Evolutionary conservation across 768 basidiomycete species (phyloP), one percentile per base, ranked within the genome.

Genomic region (Suillus weaverae): DNA sequence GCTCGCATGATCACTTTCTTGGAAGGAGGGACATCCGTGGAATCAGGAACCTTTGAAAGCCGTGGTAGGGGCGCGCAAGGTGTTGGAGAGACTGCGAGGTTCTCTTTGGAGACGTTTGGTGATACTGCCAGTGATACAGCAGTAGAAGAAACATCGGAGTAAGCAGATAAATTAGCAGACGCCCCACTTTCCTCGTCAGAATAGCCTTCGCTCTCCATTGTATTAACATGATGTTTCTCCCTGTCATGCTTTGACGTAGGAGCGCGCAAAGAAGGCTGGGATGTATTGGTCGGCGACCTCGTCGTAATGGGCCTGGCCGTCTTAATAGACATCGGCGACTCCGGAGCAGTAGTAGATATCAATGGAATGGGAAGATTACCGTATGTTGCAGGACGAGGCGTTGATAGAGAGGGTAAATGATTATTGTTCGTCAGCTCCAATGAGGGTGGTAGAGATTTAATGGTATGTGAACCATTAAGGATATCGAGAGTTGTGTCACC

Each of bases 1-100:
- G 92, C 84, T 2, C 93, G 87, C 78, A 91, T 83, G 55, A 97
- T 82, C 59, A 88, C 88, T 39, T 91, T 92, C 64, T 83, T 81
- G 22, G 77, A 76, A 41, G 76, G 79, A 18, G 81, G 79, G 3
- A 82, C 67, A 0, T 71, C 71, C 0, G 72, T 68, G 10, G 68
- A 64, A 43, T 69, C 86, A 83, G 10, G 71, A 66, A 61, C 77
- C 77, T 64, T 64, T 67, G 48, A 35, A 35, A 22, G 35, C 5
- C 2, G 65, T 62, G 70, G 69, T 43, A 67, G 64, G 44, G 75
- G 78, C 9, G 66, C 35, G 51, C 68, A 73, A 3, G 64, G 69
- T 50, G 68, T 66, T 57, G 72, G 66, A 53, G 64, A 65, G 4
- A 59, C 70, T 2, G 9, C 64, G 26, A 71, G 57, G 2, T 63